Percentiles rank a stretch among this genome's conserved stretches.
Conservation (phyloP, 352 stramenopile species). For the Globisporangium radiosum region DNA sequence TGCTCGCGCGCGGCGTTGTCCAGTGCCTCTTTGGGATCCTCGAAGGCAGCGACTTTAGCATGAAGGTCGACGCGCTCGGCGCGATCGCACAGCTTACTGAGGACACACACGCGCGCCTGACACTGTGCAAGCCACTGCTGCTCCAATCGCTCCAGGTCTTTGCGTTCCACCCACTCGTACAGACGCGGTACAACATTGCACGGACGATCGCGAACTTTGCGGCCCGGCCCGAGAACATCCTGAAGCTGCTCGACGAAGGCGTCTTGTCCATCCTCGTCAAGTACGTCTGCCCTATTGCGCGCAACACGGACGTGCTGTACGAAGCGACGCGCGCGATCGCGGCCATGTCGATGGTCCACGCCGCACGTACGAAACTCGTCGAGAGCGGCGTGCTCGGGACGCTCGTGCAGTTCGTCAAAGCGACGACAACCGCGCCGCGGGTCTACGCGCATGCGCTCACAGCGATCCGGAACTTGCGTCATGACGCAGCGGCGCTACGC, state of each 20-base stretch:
- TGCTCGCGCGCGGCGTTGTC: constrained; percentile 61
- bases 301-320: constrained; percentile 46
- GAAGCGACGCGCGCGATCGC: constrained; percentile 52
- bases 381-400: constrained; percentile 52
- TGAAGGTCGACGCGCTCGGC: constrained; percentile 63
- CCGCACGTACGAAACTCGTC: constrained; percentile 46
- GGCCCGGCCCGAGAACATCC: constrained; percentile 56
- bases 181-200: constrained; percentile 54
- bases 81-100: constrained; percentile 62
- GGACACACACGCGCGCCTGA: constrained; percentile 53
- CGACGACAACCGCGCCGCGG: constrained; percentile 25
- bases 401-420: constrained; percentile 50
- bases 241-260: constrained; percentile 66
- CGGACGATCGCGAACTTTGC: constrained; percentile 77
- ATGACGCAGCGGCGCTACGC: constrained; percentile 61
- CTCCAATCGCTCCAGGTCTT: constrained; percentile 53
- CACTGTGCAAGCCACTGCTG: constrained; percentile 62
- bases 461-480: constrained; percentile 54
- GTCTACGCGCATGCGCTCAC: constrained; percentile 35
- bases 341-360: constrained; percentile 56
- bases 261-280: constrained; percentile 61
- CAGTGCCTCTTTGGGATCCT: constrained; percentile 71
- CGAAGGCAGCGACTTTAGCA: constrained; percentile 55
- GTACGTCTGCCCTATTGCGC: constrained; percentile 51
- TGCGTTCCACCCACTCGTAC: constrained; percentile 52